Evolutionary conservation across 345 rosid species (phyloP), one percentile per base, ranked within the genome.

Genomic region (Eucalyptus paniculata): DNA sequence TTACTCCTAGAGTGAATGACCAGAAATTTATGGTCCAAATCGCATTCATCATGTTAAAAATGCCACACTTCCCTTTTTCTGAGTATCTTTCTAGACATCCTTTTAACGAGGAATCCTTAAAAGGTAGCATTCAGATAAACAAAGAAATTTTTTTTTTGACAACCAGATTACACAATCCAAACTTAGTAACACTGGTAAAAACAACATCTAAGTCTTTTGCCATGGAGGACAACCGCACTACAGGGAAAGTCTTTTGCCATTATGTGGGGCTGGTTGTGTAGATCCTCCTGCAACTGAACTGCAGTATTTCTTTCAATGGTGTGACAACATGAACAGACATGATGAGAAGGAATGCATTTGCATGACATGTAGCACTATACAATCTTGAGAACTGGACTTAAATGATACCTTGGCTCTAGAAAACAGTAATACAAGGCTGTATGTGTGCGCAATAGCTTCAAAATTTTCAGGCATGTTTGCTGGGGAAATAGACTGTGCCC

Each of bases 391-490:
- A 83, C 16, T 42, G 30, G 30, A 77, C 15, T 42, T 40, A 88
- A 65, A 30, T 87, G 67, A 87, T 95, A 98, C 99, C 99, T 98
- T 98, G 87, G 93, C 95, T 92, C 95, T 96, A 90, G 99, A 95
- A 92, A 96, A 98, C 92, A 96, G 94, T 94, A 96, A 92, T 47
- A 96, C 98, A 87, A 98, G 95, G 93, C 98, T 94, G 93, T 93
- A 97, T 40, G 99, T 96, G 92, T 97, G 97, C 93, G 99, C 95
- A 91, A 98, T 96, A 87, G 98, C 98, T 92, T 98, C 97, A 93
- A 93, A 98, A 94, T 95, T 98, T 86, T 95, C 94, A 86, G 99
- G 99, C 87, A 92, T 92, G 92, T 97, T 98, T 92, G 93, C 94
- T 86, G 99, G 97, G 91, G 97, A 97, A 90, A 98, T 92, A 50